These are phyloP conservation scores for Chlamydomonas reinhardtii DNA, from an alignment of 163 green algal genomes.

Conservation along the genomic window DNA sequence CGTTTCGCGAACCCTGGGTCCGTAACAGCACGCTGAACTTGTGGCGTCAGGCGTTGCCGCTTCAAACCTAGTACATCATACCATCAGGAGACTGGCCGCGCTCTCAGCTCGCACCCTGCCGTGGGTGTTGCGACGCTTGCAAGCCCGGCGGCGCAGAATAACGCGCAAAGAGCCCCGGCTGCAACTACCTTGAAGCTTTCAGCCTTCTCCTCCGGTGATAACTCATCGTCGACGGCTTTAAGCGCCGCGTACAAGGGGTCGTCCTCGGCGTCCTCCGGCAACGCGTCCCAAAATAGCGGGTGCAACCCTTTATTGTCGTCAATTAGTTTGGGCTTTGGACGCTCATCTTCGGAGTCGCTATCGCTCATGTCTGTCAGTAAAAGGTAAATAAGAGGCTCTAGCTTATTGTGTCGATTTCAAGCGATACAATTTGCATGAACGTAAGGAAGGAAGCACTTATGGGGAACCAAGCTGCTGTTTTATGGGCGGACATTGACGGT, in stretches of 20 bases:
- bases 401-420: too few species aligned
- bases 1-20: too few species aligned
- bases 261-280: constrained; percentile 78
- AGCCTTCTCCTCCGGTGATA: constrained; percentile 81
- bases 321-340: background rate
- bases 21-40: background rate
- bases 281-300: constrained; percentile 82
- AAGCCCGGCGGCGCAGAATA: too few species aligned
- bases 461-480: too few species aligned
- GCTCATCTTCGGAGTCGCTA: background rate
- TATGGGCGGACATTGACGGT: too few species aligned
- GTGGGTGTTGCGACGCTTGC: background rate
- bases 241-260: constrained; percentile 81
- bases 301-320: constrained; percentile 57
- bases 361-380: background rate
- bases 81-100: background rate
- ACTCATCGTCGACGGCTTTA: constrained; percentile 82
- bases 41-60: too few species aligned
- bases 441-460: too few species aligned
- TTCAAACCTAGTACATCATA: too few species aligned
- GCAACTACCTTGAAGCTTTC: constrained; percentile 82
- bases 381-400: too few species aligned
- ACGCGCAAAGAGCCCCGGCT: too few species aligned
- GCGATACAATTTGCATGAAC: too few species aligned
- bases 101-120: background rate